Evolutionary conservation across 2,329 filamentous ascomycete species (phyloP).

Genomic region (Stachybotrys elegans): DNA sequence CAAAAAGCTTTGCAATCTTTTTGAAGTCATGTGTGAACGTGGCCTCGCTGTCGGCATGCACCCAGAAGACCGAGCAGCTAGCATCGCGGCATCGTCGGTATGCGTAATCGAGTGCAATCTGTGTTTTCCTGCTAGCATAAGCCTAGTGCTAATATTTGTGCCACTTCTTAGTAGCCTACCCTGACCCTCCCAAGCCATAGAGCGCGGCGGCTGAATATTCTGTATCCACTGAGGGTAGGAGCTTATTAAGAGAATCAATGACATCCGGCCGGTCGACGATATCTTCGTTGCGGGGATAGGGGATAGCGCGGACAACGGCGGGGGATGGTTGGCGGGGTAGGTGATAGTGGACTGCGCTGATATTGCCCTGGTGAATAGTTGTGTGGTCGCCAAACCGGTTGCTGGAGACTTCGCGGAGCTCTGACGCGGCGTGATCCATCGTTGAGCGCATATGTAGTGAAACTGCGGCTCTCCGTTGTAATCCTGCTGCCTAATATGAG

Average conservation of each 20-base stretch:
- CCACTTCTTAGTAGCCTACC: slow-evolving; percentile 8
- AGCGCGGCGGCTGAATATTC: slow-evolving; percentile 9
- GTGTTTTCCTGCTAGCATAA: slow-evolving; percentile 26
- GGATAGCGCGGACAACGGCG: slow-evolving; percentile 1
- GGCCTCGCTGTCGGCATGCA: slow-evolving; percentile 26
- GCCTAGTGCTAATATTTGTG: neutral
- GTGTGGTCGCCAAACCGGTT: slow-evolving; percentile 1
- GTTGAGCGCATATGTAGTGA: too few relatives aligned
- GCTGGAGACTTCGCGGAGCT: slow-evolving; percentile 8
- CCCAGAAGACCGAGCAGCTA: slow-evolving; percentile 28
- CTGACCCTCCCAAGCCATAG: slow-evolving; percentile 12
- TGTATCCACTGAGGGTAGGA: slow-evolving; percentile 1
- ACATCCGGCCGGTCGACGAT: slow-evolving; percentile 7
- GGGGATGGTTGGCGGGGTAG: neutral
- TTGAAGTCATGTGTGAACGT: slow-evolving; percentile 26
- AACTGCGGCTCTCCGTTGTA: too few relatives aligned
- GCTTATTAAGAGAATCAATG: slow-evolving; percentile 3
- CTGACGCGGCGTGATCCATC: slow-evolving; percentile 2
- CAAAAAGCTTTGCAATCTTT: slow-evolving; percentile 20
- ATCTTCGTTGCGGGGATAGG: slow-evolving; percentile 12
- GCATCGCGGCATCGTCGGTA: slow-evolving; percentile 16
- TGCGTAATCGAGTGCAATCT: slow-evolving; percentile 30
- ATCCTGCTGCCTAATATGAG: too few relatives aligned
- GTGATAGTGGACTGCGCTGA: slow-evolving; percentile 3
- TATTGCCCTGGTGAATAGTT: slow-evolving; percentile 3